Evolutionary conservation across 1,284 basidiomycete genomes (phyloP).

Genomic region (Puccinia polysora): DNA sequence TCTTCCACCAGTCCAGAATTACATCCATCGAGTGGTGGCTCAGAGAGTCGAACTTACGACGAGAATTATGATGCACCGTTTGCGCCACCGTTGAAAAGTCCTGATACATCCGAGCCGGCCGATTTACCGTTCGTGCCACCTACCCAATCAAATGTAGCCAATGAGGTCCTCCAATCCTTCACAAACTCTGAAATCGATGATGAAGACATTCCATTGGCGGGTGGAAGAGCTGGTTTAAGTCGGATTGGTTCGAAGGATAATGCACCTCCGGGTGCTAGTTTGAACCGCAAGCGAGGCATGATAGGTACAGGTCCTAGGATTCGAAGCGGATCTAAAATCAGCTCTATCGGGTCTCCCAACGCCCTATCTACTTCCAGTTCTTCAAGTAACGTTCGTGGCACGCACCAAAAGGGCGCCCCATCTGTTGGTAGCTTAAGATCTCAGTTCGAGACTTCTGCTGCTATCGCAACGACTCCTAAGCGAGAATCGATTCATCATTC

Average conservation of each 20-base stretch:
- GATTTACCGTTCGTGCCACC: slow-evolving; percentile 16
- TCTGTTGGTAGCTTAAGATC: slow-evolving; percentile 30
- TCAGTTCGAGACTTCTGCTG: slow-evolving; percentile 23
- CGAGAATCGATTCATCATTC: no score
- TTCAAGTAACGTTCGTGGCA: neutral
- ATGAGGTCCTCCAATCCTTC: slow-evolving; percentile 12
- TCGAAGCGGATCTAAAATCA: no score
- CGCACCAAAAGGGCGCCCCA: slow-evolving; percentile 11
- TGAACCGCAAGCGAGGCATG: slow-evolving; percentile 17
- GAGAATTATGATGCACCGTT: slow-evolving; percentile 28
- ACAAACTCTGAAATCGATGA: neutral
- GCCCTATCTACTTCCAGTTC: neutral
- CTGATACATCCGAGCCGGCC: neutral
- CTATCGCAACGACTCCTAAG: no score
- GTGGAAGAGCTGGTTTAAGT: neutral
- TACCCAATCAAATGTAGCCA: neutral
- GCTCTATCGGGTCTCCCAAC: neutral
- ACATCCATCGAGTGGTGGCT: neutral
- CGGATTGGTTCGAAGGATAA: slow-evolving; percentile 4
- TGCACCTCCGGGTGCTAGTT: neutral
- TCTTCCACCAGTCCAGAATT: neutral
- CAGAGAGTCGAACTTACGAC: neutral
- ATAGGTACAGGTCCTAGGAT: neutral
- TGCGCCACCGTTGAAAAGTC: slow-evolving; percentile 6
- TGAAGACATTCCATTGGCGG: slow-evolving; percentile 24